A percentile compares a stretch with the other conserved stretches of the same genome.
These are phyloP conservation scores for Diaporthe ampelina DNA, from an alignment of 2,329 filamentous ascomycete genomes.

Conservation along the genomic window DNA sequence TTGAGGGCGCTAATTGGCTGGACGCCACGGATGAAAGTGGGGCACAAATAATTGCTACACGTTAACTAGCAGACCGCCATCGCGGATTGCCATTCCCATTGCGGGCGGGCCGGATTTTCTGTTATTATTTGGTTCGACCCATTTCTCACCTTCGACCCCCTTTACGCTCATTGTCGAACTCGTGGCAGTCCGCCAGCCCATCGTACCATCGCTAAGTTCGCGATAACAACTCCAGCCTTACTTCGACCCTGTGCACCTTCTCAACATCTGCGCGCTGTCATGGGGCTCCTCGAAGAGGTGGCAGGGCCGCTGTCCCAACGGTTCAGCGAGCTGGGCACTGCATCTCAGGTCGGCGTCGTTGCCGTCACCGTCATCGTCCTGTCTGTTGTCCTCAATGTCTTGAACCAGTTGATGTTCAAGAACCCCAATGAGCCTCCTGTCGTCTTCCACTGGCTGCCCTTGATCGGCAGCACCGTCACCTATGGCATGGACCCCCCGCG, in stretches of 20 bases:
- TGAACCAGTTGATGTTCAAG: slow-evolving; percentile 83
- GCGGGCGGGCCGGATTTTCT: slow-evolving; percentile 8
- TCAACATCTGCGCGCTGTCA: slow-evolving; percentile 48
- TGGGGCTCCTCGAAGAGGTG: slow-evolving; percentile 70
- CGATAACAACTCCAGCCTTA: neutral
- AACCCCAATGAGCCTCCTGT: slow-evolving; percentile 85
- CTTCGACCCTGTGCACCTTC: neutral
- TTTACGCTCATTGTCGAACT: neutral
- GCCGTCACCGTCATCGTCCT: slow-evolving; percentile 62
- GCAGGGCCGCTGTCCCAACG: slow-evolving; percentile 65
- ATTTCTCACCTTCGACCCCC: neutral
- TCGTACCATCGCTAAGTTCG: neutral
- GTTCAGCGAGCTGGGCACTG: slow-evolving; percentile 62
- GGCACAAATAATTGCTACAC: slow-evolving; percentile 23
- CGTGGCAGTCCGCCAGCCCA: slow-evolving; percentile 1
- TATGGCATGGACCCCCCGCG: slow-evolving; percentile 95
- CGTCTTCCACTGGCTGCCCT: slow-evolving; percentile 85
- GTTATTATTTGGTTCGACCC: slow-evolving; percentile 26
- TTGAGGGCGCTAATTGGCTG: slow-evolving; percentile 13
- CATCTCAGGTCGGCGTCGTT: slow-evolving; percentile 62
- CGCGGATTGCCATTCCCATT: neutral
- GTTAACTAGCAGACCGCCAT: slow-evolving; percentile 28
- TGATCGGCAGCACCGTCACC: slow-evolving; percentile 90
- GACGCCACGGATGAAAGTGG: neutral
- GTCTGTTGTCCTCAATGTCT: slow-evolving; percentile 81